Evolutionary conservation across 2,329 filamentous ascomycete genomes (phyloP).

Genomic region (Aspergillus ochraceoroseus): DNA sequence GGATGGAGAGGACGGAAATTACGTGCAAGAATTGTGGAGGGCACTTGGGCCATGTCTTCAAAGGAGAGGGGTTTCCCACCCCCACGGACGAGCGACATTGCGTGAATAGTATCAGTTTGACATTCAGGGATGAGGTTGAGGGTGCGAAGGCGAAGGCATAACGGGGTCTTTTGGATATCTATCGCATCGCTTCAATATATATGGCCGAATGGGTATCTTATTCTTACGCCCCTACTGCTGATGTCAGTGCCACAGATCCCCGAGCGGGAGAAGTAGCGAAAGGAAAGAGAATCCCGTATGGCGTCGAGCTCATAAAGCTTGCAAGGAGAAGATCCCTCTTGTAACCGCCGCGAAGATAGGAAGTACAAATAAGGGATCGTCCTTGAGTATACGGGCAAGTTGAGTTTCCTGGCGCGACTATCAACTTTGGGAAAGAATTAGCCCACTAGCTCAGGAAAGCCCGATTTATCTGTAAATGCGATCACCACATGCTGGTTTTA

Average conservation of each 20-base stretch:
- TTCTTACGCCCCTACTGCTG: no score
- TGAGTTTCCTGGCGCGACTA: no score
- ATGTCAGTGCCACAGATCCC: constrained; percentile 10
- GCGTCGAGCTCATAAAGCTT: constrained; percentile 6
- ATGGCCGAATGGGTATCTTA: no score
- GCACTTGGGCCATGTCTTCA: constrained; percentile 85
- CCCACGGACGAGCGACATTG: constrained; percentile 96
- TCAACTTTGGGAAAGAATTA: no score
- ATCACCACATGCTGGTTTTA: no score
- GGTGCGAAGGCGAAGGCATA: constrained; percentile 30
- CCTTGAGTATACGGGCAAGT: no score
- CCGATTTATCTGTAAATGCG: no score
- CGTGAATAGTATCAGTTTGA: constrained; percentile 88
- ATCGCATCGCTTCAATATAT: not conserved
- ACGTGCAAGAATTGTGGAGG: constrained; percentile 92
- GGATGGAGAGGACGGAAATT: constrained; percentile 87
- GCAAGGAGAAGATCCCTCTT: constrained; percentile 3
- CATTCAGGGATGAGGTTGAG: constrained; percentile 65
- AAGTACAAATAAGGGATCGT: no score
- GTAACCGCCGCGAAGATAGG: no score
- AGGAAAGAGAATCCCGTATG: constrained; percentile 4
- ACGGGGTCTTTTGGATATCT: constrained; percentile 13
- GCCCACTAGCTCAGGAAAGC: no score
- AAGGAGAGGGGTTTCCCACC: constrained; percentile 75
- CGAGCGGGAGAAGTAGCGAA: not conserved